A percentile compares a stretch with the other conserved stretches of the same genome.
Conservation (phyloP, 129 eudicot species). For the Apium graveolens region DNA sequence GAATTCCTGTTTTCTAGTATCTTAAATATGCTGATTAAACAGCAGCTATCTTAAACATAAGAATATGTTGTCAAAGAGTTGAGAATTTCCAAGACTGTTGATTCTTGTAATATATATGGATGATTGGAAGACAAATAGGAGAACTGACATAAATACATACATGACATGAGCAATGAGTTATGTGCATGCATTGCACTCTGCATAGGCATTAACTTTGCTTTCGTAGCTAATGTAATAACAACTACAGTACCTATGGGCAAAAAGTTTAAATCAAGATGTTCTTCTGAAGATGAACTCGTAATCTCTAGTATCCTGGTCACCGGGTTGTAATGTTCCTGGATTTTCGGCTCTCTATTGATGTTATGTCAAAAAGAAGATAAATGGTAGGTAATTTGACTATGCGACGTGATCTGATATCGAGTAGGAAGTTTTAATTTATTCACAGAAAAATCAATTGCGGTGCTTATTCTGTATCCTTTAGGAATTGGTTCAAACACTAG, state of each 20-base stretch:
- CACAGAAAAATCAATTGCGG: neutral
- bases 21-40: neutral
- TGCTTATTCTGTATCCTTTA: neutral
- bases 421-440: neutral
- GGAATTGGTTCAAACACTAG: neutral
- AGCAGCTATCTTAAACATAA: neutral
- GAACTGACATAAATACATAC: too few relatives aligned
- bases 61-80: neutral
- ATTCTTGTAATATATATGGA: neutral
- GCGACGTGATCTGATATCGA: neutral
- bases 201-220: neutral
- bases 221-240: neutral
- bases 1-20: too few relatives aligned
- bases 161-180: too few relatives aligned
- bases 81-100: neutral
- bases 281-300: slow-evolving; percentile 16
- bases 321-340: slow-evolving; percentile 17
- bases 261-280: slow-evolving; percentile 16
- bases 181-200: neutral
- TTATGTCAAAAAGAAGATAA: slow-evolving; percentile 5
- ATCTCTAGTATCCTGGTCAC: slow-evolving; percentile 28
- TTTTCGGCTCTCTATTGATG: slow-evolving; percentile 5
- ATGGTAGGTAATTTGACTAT: neutral
- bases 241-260: neutral
- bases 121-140: neutral